A percentile compares a stretch with the other conserved stretches of the same genome.
Conservation (phyloP, 768 basidiomycete species). For the Naganishia vishniacii region DNA sequence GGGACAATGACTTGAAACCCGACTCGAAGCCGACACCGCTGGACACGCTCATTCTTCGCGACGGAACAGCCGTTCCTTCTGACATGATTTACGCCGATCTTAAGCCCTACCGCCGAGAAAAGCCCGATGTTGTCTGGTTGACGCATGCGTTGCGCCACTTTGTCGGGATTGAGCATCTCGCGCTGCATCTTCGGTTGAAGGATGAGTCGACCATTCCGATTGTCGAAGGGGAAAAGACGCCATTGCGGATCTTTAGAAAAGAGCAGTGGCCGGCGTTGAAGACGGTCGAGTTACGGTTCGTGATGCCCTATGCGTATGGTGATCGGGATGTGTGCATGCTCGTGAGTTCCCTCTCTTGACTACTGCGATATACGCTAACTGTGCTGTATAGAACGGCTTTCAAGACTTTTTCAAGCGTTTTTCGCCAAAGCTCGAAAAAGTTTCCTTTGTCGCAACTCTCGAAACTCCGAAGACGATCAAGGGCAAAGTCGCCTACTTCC, state of each 20-base stretch:
- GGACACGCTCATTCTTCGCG: not conserved
- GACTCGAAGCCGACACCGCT: not conserved
- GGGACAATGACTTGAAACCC: not conserved
- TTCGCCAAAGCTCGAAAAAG: not conserved
- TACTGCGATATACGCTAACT: not conserved
- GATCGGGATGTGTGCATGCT: not conserved
- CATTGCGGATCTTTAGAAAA: not conserved
- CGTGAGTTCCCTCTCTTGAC: not conserved
- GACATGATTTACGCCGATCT: not conserved
- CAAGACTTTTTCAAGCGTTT: not conserved
- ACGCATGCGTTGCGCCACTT: not conserved
- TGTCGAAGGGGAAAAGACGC: not conserved
- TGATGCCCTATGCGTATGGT: not conserved
- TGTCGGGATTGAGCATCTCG: not conserved
- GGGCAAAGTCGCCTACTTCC: constrained; percentile 4
- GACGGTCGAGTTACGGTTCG: not conserved
- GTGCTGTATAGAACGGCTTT: not conserved
- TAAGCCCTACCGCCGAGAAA: not conserved
- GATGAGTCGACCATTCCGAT: not conserved
- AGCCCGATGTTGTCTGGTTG: not conserved
- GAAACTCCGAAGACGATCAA: not conserved
- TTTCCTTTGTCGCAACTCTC: not conserved
- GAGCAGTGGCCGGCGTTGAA: not conserved
- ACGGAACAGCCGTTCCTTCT: not conserved
- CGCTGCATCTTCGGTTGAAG: not conserved